phyloP scores from a whole-genome alignment of 257 asterid species.

The Asclepias syriaca region DNA sequence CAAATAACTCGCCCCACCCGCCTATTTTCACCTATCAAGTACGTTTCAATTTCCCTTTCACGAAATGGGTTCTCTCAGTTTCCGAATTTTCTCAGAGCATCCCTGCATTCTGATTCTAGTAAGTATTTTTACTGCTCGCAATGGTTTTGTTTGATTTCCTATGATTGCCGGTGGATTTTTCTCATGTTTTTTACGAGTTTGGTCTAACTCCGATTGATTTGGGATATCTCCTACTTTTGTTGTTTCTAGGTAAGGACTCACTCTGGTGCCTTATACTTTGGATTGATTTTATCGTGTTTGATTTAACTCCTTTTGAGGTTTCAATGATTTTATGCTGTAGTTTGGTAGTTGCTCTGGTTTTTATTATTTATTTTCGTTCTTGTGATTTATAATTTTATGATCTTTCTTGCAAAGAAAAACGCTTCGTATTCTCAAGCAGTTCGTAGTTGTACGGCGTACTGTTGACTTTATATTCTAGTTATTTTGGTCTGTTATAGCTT shows the following conservation, averaged over 20 bases:
- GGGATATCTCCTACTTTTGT: not conserved
- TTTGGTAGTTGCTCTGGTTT: not conserved
- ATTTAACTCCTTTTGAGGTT: too few species aligned
- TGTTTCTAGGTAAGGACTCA: not conserved
- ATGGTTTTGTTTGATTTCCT: not conserved
- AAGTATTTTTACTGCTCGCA: constrained; percentile 10
- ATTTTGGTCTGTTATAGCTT: not conserved
- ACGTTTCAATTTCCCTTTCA: constrained; percentile 26
- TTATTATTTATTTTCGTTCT: not conserved
- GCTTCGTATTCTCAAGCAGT: not conserved
- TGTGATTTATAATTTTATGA: not conserved
- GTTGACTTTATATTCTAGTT: not conserved
- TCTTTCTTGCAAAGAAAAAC: not conserved
- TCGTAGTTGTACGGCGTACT: not conserved
- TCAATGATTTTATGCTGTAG: not conserved
- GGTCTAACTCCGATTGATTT: not conserved
- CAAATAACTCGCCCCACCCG: constrained; percentile 31
- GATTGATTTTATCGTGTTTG: too few species aligned
- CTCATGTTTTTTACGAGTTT: not conserved
- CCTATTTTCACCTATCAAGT: constrained; percentile 28
- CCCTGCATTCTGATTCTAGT: constrained; percentile 45
- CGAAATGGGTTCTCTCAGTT: constrained; percentile 28
- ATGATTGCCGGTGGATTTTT: not conserved
- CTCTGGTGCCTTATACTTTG: not conserved
- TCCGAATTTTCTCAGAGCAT: constrained; percentile 38